Conservation (phyloP, 768 basidiomycete genomes). For the Grammothele lineata region DNA sequence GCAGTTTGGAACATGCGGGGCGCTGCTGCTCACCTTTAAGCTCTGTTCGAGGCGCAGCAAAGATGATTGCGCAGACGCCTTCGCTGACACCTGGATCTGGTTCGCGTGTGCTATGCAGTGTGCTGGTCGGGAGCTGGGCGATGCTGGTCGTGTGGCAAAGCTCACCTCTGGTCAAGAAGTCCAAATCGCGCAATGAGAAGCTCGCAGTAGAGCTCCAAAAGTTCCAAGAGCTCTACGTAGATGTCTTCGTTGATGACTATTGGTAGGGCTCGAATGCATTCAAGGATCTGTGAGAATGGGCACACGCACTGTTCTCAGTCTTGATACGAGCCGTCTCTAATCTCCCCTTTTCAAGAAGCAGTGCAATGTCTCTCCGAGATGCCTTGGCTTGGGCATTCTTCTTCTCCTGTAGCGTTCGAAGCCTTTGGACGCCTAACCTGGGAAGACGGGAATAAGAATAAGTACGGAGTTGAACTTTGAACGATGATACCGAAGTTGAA, state of each 20-base stretch:
- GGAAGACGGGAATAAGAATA: slow-evolving; percentile 19
- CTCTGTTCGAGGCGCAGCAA: slow-evolving; percentile 89
- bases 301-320: slow-evolving; percentile 70
- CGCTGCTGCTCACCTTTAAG: slow-evolving; percentile 58
- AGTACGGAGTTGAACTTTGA: slow-evolving; percentile 47
- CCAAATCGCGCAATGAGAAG: slow-evolving; percentile 91
- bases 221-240: slow-evolving; percentile 82
- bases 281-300: slow-evolving; percentile 1
- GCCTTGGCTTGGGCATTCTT: slow-evolving; percentile 79
- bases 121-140: background rate
- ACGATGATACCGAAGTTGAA: too few species aligned
- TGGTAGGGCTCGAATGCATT: background rate
- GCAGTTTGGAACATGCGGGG: too few species aligned
- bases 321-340: slow-evolving; percentile 82
- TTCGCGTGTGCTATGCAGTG: slow-evolving; percentile 54
- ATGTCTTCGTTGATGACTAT: slow-evolving; percentile 85
- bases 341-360: slow-evolving; percentile 73
- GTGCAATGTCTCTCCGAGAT: slow-evolving; percentile 76
- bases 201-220: slow-evolving; percentile 93
- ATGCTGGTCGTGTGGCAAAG: slow-evolving; percentile 5
- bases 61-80: slow-evolving; percentile 83
- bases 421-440: slow-evolving; percentile 80
- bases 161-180: slow-evolving; percentile 84
- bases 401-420: slow-evolving; percentile 88
- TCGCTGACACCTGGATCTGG: slow-evolving; percentile 87